Conservation (phyloP, 306 rosid genomes). For the Begonia peltatifolia region DNA sequence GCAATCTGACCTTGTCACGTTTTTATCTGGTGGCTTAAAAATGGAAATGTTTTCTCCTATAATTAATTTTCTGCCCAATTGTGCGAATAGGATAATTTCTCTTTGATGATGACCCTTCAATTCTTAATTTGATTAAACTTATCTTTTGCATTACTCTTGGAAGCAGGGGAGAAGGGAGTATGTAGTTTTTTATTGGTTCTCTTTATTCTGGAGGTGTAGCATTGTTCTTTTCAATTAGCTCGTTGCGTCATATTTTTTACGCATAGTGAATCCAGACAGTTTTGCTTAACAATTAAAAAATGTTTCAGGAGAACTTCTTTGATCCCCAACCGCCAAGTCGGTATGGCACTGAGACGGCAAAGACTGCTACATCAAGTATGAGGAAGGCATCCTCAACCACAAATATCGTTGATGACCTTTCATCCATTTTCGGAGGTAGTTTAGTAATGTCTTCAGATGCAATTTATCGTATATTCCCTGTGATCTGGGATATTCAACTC, state of each 20-base stretch:
- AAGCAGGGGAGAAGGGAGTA: too few species aligned
- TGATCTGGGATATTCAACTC: constrained; percentile 1
- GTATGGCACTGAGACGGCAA: constrained; percentile 38
- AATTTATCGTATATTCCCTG: too few species aligned
- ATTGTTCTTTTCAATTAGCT: too few species aligned
- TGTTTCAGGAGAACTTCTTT: constrained; percentile 25
- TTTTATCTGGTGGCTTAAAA: not conserved
- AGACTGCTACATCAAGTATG: constrained; percentile 45
- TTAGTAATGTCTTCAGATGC: not conserved
- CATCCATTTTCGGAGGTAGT: constrained; percentile 69
- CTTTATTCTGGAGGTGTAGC: too few species aligned
- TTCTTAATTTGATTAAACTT: too few species aligned
- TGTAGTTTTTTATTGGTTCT: too few species aligned
- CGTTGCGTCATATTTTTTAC: too few species aligned
- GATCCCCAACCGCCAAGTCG: constrained; percentile 36
- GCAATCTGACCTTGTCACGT: constrained; percentile 13
- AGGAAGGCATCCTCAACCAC: constrained; percentile 55
- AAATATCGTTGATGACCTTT: constrained; percentile 74
- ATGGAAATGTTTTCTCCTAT: constrained; percentile 5
- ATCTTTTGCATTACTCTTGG: too few species aligned
- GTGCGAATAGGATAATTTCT: too few species aligned
- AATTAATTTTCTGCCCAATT: too few species aligned
- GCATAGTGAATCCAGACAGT: too few species aligned
- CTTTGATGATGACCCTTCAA: too few species aligned
- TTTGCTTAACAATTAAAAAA: not conserved